Conservation (phyloP, 345 rosid species). For the Eucalyptus regnans region DNA sequence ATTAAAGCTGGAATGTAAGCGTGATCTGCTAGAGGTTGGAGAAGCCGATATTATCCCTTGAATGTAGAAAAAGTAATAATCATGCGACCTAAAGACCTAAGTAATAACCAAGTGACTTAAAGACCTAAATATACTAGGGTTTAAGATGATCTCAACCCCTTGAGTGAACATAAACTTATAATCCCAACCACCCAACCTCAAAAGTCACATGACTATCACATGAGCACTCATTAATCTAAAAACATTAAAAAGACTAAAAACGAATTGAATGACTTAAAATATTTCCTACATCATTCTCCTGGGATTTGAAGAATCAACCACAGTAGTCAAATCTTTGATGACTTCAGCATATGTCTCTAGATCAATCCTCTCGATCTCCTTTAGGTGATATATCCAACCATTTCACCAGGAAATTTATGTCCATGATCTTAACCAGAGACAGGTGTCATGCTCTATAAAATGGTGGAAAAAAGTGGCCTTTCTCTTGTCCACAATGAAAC, state of each 20-base stretch:
- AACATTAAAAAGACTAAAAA: too few relatives aligned
- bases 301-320: too few relatives aligned
- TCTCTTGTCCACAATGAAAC: too few relatives aligned
- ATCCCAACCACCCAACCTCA: not conserved
- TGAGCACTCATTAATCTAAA: too few relatives aligned
- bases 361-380: not conserved
- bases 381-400: fast-evolving
- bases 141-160: not conserved
- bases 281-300: too few relatives aligned
- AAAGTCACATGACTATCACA: not conserved
- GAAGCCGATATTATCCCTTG: not conserved
- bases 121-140: not conserved
- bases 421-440: not conserved
- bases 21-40: fast-evolving
- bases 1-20: fast-evolving
- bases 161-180: not conserved
- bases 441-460: not conserved
- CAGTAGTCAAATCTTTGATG: not conserved
- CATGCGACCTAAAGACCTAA: not conserved
- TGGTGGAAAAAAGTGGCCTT: too few relatives aligned
- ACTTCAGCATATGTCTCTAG: not conserved
- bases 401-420: fast-evolving
- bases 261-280: too few relatives aligned
- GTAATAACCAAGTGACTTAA: too few relatives aligned
- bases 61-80: not conserved